Evolutionary conservation across 176 grass and related monocot species (phyloP), one percentile per base, ranked within the genome.

Genomic region (Stipa capillata): DNA sequence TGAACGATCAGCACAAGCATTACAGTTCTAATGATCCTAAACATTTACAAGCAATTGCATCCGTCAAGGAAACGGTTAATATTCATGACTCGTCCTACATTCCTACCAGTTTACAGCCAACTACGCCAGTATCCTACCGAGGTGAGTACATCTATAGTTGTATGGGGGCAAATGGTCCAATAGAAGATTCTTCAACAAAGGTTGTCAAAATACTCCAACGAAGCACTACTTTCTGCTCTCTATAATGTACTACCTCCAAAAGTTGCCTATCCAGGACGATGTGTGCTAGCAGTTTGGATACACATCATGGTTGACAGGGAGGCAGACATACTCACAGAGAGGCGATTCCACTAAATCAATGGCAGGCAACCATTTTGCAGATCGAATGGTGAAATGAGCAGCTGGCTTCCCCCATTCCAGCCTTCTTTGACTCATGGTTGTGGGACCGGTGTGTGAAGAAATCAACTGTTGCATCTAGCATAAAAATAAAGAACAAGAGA

Each of bases 21-120:
- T 69, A 24, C 58, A 67, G 35, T 32, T 84, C 52, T 54, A 80
- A 76, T 52, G 36, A 66, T 9, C 60, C 81, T 36, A 25, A 31
- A 44, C 43, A 77, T 68, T 74, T 75, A 79, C 62, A 27, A 47
- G 29, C 49, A 51, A 84, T 14, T 37, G 71, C 75, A 60, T 58
- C 24, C 42, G 16, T 59, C 59, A 66, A 55, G 25, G 34, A 25
- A 79, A 73, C 73, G 32, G 4, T 63, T 72, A 37, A 72, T 70
- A 83, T 39, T 35, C 72, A 52, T 45, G 27, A 41, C 51, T 58
- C 63, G n/a, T 40, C 70, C 64, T 74, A 84, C 68, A 51, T 52
- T 69, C 82, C 87, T 89, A 80, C 52, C 64, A 81, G 70, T 80
- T 79, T 89, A 89, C 87, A 89, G 52, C 35, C 69, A 76, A 55